Conservation (phyloP, 2,329 filamentous ascomycete species). For the Neofusicoccum ribis region DNA sequence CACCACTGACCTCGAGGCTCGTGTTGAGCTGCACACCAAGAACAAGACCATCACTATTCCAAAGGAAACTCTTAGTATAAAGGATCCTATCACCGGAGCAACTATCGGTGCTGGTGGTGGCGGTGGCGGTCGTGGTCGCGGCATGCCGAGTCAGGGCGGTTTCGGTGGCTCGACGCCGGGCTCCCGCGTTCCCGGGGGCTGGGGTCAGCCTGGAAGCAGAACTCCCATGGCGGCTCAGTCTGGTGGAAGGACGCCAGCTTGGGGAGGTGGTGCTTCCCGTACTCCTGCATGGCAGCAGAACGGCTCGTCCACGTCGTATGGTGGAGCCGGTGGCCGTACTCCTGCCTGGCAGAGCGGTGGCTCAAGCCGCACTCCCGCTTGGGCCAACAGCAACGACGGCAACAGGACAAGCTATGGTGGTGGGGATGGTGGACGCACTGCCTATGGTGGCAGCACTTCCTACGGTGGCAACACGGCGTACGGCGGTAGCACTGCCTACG, state of each 20-base stretch:
- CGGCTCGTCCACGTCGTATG: conserved; percentile 34
- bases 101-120: conserved; percentile 68
- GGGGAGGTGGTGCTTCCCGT: conserved; percentile 51
- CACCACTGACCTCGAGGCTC: conserved; percentile 79
- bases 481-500: conserved; percentile 45
- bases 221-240: conserved; percentile 50
- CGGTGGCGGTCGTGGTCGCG: conserved; percentile 45
- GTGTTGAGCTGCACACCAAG: conserved; percentile 92
- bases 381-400: conserved; percentile 38
- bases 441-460: conserved; percentile 53
- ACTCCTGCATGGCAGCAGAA: conserved; percentile 48
- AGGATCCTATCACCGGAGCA: conserved; percentile 75
- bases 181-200: conserved; percentile 39
- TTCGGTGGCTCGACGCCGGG: conserved; percentile 31
- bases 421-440: conserved; percentile 40
- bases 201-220: conserved; percentile 22
- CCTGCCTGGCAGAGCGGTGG: conserved; percentile 30
- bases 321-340: conserved; percentile 47
- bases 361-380: conserved; percentile 31
- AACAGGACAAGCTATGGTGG: conserved; percentile 47
- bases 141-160: conserved; percentile 22
- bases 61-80: conserved; percentile 79
- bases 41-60: conserved; percentile 85
- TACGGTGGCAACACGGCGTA: conserved; percentile 63
- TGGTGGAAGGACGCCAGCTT: conserved; percentile 64